phyloP scores from a whole-genome alignment of 2,329 filamentous ascomycete genomes.

The Phialophora macrospora region DNA sequence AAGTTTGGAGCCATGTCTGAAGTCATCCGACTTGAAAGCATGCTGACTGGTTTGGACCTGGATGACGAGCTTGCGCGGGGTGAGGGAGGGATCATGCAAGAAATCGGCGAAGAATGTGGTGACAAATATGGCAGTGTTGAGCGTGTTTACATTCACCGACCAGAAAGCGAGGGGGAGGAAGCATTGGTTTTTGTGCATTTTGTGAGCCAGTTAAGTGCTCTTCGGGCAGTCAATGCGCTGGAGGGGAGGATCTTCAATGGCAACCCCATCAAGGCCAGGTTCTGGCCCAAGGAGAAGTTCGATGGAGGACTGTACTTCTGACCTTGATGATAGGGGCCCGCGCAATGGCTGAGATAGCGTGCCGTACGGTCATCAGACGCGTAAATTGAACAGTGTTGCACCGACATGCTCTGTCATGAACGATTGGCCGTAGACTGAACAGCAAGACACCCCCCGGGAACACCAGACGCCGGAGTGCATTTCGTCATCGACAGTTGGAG shows the following conservation, averaged over 20 bases:
- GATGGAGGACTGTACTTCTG: constrained; percentile 51
- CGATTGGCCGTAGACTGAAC: background rate
- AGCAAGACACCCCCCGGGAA: background rate
- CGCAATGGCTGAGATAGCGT: background rate
- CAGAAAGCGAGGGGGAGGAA: constrained; percentile 49
- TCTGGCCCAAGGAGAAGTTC: constrained; percentile 82
- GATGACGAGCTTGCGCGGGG: constrained; percentile 72
- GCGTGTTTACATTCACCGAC: constrained; percentile 67
- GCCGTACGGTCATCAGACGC: background rate
- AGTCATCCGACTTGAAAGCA: constrained; percentile 80
- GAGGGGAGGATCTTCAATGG: constrained; percentile 88
- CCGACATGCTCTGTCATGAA: background rate
- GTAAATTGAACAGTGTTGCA: background rate
- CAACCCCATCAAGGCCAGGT: constrained; percentile 79
- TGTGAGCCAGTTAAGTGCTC: constrained; percentile 78
- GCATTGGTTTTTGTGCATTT: constrained; percentile 90
- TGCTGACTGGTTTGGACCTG: constrained; percentile 85
- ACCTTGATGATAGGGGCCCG: background rate
- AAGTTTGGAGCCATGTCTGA: constrained; percentile 76
- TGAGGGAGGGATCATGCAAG: constrained; percentile 75
- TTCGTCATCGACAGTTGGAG: constrained; percentile 8
- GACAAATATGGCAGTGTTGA: constrained; percentile 87
- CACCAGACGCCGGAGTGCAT: background rate
- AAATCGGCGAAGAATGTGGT: constrained; percentile 92
- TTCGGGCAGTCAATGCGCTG: constrained; percentile 86